Evolutionary conservation across 306 rosid species (phyloP).

Genomic region (Herpetospermum pedunculosum): DNA sequence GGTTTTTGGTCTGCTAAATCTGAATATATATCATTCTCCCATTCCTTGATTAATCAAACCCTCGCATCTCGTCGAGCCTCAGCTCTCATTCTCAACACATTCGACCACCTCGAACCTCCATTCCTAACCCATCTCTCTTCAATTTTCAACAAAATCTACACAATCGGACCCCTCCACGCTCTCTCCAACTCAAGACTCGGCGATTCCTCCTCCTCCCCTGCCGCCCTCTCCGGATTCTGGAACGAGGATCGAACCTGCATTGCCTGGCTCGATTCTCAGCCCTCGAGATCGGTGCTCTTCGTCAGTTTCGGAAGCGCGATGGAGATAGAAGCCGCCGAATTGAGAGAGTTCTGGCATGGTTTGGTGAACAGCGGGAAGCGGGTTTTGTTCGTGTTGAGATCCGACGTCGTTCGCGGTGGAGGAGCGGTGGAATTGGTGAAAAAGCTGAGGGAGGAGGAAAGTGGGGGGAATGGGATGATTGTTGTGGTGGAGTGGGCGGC

Average conservation of each 20-base stretch:
- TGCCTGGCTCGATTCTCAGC: slow-evolving; percentile 42
- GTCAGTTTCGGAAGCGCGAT: slow-evolving; percentile 36
- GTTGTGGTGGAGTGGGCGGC: slow-evolving; percentile 35
- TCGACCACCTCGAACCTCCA: slow-evolving; percentile 38
- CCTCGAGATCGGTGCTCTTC: slow-evolving; percentile 21
- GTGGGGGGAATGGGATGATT: slow-evolving; percentile 18
- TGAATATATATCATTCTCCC: background rate
- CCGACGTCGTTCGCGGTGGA: slow-evolving; percentile 1
- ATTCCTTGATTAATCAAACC: background rate
- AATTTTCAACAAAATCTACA: slow-evolving; percentile 18
- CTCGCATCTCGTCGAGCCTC: slow-evolving; percentile 13
- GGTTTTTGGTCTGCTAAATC: slow-evolving; percentile 2
- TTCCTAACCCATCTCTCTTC: slow-evolving; percentile 17
- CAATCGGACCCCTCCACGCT: slow-evolving; percentile 37
- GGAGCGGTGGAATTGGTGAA: background rate
- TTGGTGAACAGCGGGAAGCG: slow-evolving; percentile 27
- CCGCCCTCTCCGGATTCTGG: background rate
- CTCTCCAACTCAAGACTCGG: background rate
- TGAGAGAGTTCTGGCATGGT: slow-evolving; percentile 49
- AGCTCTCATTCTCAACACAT: slow-evolving; percentile 39
- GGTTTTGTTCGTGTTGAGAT: slow-evolving; percentile 49
- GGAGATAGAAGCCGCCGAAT: background rate
- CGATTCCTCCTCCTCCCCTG: background rate
- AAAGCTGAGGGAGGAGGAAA: slow-evolving; percentile 16
- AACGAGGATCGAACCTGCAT: slow-evolving; percentile 24